phyloP scores from a whole-genome alignment of 2,329 filamentous ascomycete species.

The Aureobasidium uvarum region DNA sequence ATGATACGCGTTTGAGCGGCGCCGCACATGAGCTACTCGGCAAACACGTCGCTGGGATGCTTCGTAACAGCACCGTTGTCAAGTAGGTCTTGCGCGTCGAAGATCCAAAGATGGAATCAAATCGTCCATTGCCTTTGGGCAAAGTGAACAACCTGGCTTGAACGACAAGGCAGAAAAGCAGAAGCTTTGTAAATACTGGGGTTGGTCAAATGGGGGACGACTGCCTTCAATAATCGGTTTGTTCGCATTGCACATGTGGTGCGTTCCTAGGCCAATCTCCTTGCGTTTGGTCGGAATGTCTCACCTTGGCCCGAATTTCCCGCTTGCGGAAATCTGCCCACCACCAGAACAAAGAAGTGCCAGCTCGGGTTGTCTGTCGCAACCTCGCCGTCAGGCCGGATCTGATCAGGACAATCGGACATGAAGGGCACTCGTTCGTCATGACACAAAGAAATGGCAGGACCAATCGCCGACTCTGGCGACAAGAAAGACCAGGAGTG shows the following conservation, averaged over 20 bases:
- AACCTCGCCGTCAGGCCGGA: conserved; percentile 17
- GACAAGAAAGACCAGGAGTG: conserved; percentile 12
- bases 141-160: not conserved
- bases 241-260: conserved; percentile 34
- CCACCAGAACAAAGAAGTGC: conserved; percentile 40
- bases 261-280: conserved; percentile 36
- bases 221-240: conserved; percentile 31
- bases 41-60: conserved; percentile 21
- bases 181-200: not conserved
- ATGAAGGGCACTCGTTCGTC: conserved; percentile 19
- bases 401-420: conserved; percentile 27
- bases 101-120: not conserved
- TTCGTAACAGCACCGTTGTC: conserved; percentile 1
- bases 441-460: conserved; percentile 26
- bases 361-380: conserved; percentile 27
- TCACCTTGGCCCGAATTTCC: conserved; percentile 35
- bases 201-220: not conserved
- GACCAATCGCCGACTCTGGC: conserved; percentile 22
- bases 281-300: conserved; percentile 39
- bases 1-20: conserved; percentile 28
- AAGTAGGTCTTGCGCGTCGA: not conserved
- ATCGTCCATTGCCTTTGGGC: not conserved
- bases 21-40: conserved; percentile 25
- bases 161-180: not conserved
- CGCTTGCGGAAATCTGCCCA: conserved; percentile 37